phyloP scores from a whole-genome alignment of 108 stramenopile species.

The Cyclotella distinguenda region DNA sequence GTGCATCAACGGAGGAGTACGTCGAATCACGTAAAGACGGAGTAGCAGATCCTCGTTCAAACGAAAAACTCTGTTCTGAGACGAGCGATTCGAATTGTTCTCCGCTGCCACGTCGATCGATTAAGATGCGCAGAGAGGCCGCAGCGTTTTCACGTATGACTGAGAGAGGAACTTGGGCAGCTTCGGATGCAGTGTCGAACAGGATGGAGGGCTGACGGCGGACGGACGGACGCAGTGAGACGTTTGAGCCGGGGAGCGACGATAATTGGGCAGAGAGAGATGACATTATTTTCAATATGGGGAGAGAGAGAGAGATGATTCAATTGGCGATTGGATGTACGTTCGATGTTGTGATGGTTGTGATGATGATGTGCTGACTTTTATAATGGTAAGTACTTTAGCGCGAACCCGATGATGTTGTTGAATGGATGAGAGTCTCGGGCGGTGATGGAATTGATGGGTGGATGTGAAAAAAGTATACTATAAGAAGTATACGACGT shows the following conservation, averaged over 20 bases:
- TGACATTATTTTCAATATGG: background rate
- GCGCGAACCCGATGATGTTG: no score
- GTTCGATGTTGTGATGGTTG: background rate
- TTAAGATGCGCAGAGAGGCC: conserved; percentile 38
- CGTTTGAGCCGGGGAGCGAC: conserved; percentile 24
- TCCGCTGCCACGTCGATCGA: background rate
- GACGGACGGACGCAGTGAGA: conserved; percentile 7
- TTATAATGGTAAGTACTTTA: no score
- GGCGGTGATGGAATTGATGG: no score
- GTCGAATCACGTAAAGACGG: no score
- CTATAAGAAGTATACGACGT: no score
- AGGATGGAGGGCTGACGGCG: conserved; percentile 60
- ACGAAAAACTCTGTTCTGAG: background rate
- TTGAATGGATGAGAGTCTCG: no score
- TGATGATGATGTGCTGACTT: no score
- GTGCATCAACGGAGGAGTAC: no score
- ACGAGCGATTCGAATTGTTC: background rate
- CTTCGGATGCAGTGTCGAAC: conserved; percentile 63
- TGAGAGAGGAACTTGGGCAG: conserved; percentile 58
- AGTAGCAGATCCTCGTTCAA: conserved; percentile 14
- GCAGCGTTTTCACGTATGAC: conserved; percentile 69
- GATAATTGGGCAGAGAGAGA: conserved; percentile 37
- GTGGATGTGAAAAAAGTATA: no score
- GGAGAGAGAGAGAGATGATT: background rate
- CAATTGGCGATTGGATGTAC: no score